Conservation (phyloP, 148 eudicot genomes). For the Heliosperma pusillum region DNA sequence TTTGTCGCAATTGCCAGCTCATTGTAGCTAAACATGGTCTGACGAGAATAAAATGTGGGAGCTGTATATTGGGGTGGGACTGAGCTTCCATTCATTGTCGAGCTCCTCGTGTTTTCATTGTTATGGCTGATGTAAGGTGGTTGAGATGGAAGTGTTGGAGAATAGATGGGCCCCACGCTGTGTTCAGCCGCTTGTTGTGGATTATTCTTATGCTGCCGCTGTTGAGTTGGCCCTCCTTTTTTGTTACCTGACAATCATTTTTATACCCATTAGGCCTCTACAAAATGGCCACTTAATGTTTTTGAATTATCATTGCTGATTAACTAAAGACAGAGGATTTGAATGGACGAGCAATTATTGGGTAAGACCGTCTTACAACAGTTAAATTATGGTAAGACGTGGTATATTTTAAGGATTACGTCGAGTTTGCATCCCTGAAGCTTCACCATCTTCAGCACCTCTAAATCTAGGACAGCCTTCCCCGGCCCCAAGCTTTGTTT, state of each 20-base stretch:
- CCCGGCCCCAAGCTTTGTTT: too few relatives aligned
- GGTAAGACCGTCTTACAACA: background rate
- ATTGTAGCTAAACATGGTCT: conserved; percentile 63
- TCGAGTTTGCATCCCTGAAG: too few relatives aligned
- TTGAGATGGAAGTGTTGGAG: conserved; percentile 15
- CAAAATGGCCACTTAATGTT: background rate
- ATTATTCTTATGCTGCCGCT: conserved; percentile 48
- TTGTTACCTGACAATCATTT: conserved; percentile 41
- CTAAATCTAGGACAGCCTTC: too few relatives aligned
- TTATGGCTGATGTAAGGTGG: conserved; percentile 41
- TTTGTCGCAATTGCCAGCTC: conserved; percentile 80
- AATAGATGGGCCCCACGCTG: conserved; percentile 17
- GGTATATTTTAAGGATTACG: background rate
- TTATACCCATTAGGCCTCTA: background rate
- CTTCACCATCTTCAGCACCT: too few relatives aligned
- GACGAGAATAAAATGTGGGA: conserved; percentile 45
- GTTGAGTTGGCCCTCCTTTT: conserved; percentile 47
- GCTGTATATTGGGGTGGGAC: conserved; percentile 55
- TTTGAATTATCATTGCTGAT: too few relatives aligned
- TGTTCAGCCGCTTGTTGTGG: conserved; percentile 2
- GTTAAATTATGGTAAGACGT: background rate
- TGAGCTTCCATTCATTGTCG: conserved; percentile 39
- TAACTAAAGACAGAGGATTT: background rate
- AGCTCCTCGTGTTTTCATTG: conserved; percentile 39
- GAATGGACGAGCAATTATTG: background rate